Evolutionary conservation across 2,329 filamentous ascomycete species (phyloP).

Genomic region (Alternaria sp.): DNA sequence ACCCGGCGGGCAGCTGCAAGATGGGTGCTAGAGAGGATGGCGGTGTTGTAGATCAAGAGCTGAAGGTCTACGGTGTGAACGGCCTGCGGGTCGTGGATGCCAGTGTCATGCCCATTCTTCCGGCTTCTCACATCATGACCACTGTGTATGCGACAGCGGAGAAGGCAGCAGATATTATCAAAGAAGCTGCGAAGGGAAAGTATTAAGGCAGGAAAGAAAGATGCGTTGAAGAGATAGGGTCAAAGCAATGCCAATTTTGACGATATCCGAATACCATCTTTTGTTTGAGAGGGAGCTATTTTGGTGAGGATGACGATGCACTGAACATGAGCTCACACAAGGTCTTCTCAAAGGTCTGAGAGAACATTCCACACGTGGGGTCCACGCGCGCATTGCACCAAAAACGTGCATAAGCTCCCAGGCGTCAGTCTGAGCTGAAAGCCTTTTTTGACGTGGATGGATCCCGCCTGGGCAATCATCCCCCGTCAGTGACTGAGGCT

Average conservation of each 20-base stretch:
- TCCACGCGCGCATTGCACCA: neutral
- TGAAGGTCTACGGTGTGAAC: slow-evolving; percentile 36
- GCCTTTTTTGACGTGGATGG: neutral
- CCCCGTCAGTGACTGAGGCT: neutral
- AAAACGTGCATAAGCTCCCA: neutral
- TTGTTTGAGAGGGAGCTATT: neutral
- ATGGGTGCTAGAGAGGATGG: slow-evolving; percentile 35
- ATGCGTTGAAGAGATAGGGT: neutral
- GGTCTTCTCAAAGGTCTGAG: neutral
- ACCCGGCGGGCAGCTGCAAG: slow-evolving; percentile 34
- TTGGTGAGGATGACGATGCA: neutral
- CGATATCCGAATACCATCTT: neutral
- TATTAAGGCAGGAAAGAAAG: neutral
- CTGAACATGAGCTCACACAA: neutral
- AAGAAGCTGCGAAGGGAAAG: neutral
- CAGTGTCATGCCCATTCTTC: slow-evolving; percentile 26
- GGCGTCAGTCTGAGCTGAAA: neutral
- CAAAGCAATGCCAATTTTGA: neutral
- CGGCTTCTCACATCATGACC: slow-evolving; percentile 26
- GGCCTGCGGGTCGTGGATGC: slow-evolving; percentile 26
- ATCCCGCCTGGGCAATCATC: neutral
- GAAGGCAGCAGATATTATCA: slow-evolving; percentile 24
- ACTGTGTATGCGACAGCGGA: slow-evolving; percentile 29
- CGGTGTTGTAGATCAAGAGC: slow-evolving; percentile 33
- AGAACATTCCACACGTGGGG: neutral